phyloP scores from a whole-genome alignment of 2,329 filamentous ascomycete genomes.

The Penicillium griseofulvum region DNA sequence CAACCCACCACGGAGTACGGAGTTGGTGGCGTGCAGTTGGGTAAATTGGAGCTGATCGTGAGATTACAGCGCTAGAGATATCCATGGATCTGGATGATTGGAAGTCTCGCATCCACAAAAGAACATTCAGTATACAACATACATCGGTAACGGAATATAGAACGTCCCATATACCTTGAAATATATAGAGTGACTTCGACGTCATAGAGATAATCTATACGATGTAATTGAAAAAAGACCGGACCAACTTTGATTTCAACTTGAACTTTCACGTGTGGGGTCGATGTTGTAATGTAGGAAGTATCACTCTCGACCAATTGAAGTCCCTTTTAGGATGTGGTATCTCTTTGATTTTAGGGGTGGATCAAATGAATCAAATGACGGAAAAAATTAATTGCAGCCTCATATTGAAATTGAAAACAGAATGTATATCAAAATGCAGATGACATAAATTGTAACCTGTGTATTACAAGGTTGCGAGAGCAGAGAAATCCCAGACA shows the following conservation, averaged over 20 bases:
- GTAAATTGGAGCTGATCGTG: background rate
- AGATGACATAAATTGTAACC: constrained; percentile 1
- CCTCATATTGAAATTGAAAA: constrained; percentile 1
- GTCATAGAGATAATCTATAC: background rate
- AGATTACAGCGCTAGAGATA: background rate
- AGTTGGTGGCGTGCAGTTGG: constrained; percentile 1
- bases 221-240: background rate
- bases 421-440: background rate
- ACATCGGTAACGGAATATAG: background rate
- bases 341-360: constrained; percentile 2
- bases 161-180: background rate
- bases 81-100: constrained; percentile 2
- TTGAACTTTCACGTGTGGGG: background rate
- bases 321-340: background rate
- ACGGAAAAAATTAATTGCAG: constrained; percentile 2
- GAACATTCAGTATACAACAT: background rate
- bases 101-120: background rate
- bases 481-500: background rate
- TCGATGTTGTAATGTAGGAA: background rate
- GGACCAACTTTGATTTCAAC: background rate
- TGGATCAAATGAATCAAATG: constrained; percentile 2
- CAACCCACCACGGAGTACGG: background rate
- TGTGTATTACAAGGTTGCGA: background rate
- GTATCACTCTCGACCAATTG: background rate
- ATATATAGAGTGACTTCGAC: background rate